Percentiles rank a stretch among this genome's conserved stretches.
Conservation (phyloP, 2,329 filamentous ascomycete genomes). For the Geosmithia flava region DNA sequence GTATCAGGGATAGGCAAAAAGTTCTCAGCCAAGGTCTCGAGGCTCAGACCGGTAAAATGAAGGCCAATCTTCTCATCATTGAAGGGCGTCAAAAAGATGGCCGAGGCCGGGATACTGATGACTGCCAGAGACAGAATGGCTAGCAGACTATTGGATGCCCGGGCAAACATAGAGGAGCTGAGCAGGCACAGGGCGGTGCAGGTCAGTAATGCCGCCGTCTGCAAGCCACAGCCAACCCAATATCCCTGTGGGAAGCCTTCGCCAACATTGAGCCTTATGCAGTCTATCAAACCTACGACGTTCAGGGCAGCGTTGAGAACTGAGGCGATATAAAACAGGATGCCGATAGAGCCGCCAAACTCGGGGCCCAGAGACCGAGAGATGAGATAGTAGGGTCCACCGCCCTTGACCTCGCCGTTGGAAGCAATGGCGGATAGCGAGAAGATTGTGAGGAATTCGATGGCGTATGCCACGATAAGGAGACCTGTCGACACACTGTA, state of each 20-base stretch:
- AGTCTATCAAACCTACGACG: constrained; percentile 75
- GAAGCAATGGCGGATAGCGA: constrained; percentile 83
- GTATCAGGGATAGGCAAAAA: constrained; percentile 57
- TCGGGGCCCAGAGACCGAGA: constrained; percentile 77
- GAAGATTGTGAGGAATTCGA: constrained; percentile 75
- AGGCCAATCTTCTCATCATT: constrained; percentile 47
- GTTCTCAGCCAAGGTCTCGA: constrained; percentile 61
- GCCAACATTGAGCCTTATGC: constrained; percentile 65
- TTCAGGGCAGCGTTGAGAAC: constrained; percentile 82
- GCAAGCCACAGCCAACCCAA: constrained; percentile 67
- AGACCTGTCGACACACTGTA: constrained; percentile 36
- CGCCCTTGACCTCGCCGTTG: constrained; percentile 79
- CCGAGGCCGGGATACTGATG: constrained; percentile 73
- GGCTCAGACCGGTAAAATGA: constrained; percentile 65
- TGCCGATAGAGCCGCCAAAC: constrained; percentile 78
- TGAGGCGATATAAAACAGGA: constrained; percentile 85
- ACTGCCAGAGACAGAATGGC: constrained; percentile 60
- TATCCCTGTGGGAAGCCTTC: constrained; percentile 54
- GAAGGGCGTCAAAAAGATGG: constrained; percentile 57
- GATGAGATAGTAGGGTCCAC: constrained; percentile 81
- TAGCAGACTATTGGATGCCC: constrained; percentile 66
- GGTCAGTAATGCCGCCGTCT: constrained; percentile 55
- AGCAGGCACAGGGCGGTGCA: constrained; percentile 69
- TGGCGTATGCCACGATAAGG: constrained; percentile 62
- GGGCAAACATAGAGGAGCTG: constrained; percentile 68